Base-by-base conservation (phyloP, 78 protist species). In the Dictyostelium firmibasis region DNA sequence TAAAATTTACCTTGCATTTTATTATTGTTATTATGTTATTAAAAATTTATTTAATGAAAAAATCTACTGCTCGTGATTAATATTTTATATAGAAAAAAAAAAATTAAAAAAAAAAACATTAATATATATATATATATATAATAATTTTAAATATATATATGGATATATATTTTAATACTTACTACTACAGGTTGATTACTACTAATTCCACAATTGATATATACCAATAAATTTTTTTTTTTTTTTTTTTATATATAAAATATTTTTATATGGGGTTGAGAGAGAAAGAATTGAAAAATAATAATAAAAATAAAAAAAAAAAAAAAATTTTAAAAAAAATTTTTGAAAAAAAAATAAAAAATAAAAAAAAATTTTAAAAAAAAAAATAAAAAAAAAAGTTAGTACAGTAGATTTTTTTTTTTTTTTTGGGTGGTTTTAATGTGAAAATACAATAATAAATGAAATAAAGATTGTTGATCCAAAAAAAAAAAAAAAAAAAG, bases 101-200 rank as follows among this genome's bases (percentile, higher is more conserved):
- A 16, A 29, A 72, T 33, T 72, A 72, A 33, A 53, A 4, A 53
- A 20, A 53, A 20, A 53, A 53, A 53, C 11, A 50, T 50, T 44
- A 7, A 27, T 5, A 27, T 6, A 20, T 7, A 64, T n/a, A 62
- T 18, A n/a, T 64, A 27, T 67, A 14, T 67, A n/a, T n/a, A 50
- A 50, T 50, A 8, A 7, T 67, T 5, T 67, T 6, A 20, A 25
- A 64, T n/a, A 62, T 18, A n/a, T 64, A 27, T 67, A 14, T 67
- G 7, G 20, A n/a, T 27, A 10, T 64, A 4, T 5, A 7, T 7
- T 53, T 16, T 7, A 53, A 5, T 10, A 72, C 79, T 31, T 72
- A 72, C 79, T 72, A 72, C 79, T 72, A 72, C 79, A 72, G 79
- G 79, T 72, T 72, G 44, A 72, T 72, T 72, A 72, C 79, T 72